phyloP scores from a whole-genome alignment of 495 filamentous ascomycete species.

The Terfezia boudieri region DNA sequence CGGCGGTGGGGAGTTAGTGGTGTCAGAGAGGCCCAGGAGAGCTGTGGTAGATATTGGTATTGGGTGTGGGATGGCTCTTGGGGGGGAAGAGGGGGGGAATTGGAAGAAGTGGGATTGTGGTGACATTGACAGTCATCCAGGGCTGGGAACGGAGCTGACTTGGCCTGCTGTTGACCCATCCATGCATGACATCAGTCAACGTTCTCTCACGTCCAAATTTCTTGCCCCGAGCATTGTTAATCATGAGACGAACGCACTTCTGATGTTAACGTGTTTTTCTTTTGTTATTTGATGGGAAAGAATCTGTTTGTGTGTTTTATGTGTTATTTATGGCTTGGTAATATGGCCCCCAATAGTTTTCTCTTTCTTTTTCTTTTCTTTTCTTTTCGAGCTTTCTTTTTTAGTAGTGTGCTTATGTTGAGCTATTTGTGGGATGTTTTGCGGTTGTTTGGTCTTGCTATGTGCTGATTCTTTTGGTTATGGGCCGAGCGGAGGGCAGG shows the following conservation, averaged over 20 bases:
- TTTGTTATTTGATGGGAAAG: not conserved
- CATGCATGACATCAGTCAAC: too few species aligned
- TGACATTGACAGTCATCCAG: not conserved
- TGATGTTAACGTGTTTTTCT: not conserved
- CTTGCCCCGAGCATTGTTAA: not conserved
- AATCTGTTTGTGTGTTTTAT: too few species aligned
- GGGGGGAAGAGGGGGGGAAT: not conserved
- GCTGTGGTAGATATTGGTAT: not conserved
- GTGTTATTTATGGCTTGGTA: too few species aligned
- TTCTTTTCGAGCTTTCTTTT: too few species aligned
- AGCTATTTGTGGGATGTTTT: too few species aligned
- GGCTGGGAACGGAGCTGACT: not conserved
- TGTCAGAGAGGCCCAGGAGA: not conserved
- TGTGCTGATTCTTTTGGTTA: too few species aligned
- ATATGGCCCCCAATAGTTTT: too few species aligned
- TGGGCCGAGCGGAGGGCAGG: not conserved
- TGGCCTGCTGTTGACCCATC: not conserved
- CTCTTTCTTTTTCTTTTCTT: too few species aligned
- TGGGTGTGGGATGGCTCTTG: not conserved
- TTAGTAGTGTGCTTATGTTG: too few species aligned
- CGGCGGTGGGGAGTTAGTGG: not conserved
- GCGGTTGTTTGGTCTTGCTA: too few species aligned
- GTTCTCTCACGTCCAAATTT: not conserved
- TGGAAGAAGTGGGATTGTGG: not conserved
- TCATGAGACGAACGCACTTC: not conserved